Evolutionary conservation across 352 stramenopile species (phyloP).

Genomic region (Blastocystis sp.): DNA sequence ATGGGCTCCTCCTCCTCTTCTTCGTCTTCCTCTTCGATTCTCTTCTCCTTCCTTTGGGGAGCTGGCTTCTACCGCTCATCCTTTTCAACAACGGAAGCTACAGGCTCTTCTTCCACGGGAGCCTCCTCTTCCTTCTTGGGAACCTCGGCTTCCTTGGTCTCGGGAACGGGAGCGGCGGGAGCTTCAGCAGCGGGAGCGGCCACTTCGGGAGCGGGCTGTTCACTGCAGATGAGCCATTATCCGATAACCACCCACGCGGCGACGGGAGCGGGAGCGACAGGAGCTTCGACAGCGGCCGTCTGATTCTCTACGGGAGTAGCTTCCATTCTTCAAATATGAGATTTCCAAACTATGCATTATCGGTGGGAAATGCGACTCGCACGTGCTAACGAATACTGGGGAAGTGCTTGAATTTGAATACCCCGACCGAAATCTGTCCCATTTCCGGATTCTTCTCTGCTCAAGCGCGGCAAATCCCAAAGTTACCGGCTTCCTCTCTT

Average conservation of each 20-base stretch:
- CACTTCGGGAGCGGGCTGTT: slow-evolving; percentile 1
- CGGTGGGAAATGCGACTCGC: not conserved
- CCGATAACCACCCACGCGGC: not conserved
- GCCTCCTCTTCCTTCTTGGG: not conserved
- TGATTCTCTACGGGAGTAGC: slow-evolving; percentile 53
- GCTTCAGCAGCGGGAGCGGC: slow-evolving; percentile 26
- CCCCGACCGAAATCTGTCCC: no score
- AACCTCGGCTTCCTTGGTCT: not conserved
- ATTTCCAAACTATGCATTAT: not conserved
- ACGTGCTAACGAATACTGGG: not conserved
- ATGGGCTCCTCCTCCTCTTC: slow-evolving; percentile 37
- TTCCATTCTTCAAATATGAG: slow-evolving; percentile 32
- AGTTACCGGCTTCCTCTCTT: no score
- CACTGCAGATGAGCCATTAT: not conserved
- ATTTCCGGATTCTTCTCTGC: no score
- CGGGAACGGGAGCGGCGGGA: not conserved
- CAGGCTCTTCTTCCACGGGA: not conserved
- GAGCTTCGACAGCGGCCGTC: not conserved
- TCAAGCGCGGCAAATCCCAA: no score
- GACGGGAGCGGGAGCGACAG: not conserved
- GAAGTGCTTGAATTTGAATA: not conserved
- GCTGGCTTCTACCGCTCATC: slow-evolving; percentile 7
- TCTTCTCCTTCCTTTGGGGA: not conserved
- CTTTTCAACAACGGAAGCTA: not conserved
- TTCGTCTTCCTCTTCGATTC: slow-evolving; percentile 37